phyloP scores from a whole-genome alignment of 164 flowering plant species.

The Annona squamosa region DNA sequence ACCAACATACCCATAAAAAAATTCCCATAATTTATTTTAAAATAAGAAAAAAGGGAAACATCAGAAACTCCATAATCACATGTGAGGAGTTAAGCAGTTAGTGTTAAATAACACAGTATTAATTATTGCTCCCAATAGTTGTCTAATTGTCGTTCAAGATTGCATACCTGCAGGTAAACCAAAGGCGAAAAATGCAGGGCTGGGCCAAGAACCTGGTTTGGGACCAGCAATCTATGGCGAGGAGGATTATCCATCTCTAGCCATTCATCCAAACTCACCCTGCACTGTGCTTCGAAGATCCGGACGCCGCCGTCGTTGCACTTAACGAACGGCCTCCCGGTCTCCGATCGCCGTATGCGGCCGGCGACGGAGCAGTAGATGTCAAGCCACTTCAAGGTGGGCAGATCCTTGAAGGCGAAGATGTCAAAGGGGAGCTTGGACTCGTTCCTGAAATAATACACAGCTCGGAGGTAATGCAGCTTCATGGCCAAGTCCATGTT shows the following conservation, averaged over 20 bases:
- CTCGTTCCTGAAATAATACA: conserved; percentile 44
- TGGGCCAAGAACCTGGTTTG: conserved; percentile 42
- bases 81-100: too few relatives aligned
- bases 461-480: conserved; percentile 54
- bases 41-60: too few relatives aligned
- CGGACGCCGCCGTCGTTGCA: conserved; percentile 76
- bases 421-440: conserved; percentile 28
- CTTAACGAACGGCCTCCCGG: conserved; percentile 51
- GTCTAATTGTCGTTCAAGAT: neutral
- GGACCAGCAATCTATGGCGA: conserved; percentile 23
- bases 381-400: conserved; percentile 47
- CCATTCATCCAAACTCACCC: conserved; percentile 40
- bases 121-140: neutral
- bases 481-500: conserved; percentile 64
- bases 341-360: conserved; percentile 42
- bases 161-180: conserved; percentile 55
- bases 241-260: conserved; percentile 16
- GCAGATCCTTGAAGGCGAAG: conserved; percentile 31
- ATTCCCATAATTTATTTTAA: too few relatives aligned
- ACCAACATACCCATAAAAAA: too few relatives aligned
- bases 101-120: neutral
- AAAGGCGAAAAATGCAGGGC: conserved; percentile 54
- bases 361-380: conserved; percentile 31
- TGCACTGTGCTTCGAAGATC: conserved; percentile 42
- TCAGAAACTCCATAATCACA: too few relatives aligned